These are phyloP conservation scores for Phytophthora kernoviae DNA, from an alignment of 352 stramenopile genomes.

Conservation along the genomic window DNA sequence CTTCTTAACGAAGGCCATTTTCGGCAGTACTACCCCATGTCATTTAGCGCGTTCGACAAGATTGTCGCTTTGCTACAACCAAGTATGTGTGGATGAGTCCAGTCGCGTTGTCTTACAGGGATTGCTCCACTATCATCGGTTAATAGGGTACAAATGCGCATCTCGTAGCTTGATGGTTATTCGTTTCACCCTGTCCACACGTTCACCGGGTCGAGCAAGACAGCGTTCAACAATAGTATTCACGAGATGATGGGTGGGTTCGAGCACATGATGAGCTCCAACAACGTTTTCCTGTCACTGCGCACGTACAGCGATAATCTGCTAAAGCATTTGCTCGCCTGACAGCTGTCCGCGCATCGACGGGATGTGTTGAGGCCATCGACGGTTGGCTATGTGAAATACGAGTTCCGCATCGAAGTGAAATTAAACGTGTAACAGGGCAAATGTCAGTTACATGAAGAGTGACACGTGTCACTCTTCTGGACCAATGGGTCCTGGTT, in stretches of 20 bases:
- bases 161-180: constrained; percentile 8
- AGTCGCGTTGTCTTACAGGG: background rate
- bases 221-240: constrained; percentile 2
- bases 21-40: constrained; percentile 8
- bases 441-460: no score
- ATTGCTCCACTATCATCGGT: background rate
- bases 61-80: background rate
- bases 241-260: constrained; percentile 8
- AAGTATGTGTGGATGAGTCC: constrained; percentile 1
- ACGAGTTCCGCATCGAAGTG: background rate
- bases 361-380: constrained; percentile 2
- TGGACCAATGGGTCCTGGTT: no score
- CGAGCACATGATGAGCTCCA: background rate
- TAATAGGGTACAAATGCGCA: constrained; percentile 5
- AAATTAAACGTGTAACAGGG: no score
- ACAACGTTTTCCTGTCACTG: background rate
- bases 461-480: no score
- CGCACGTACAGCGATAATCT: background rate
- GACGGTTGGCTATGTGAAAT: constrained; percentile 3
- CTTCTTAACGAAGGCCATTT: constrained; percentile 2
- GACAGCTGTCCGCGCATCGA: background rate
- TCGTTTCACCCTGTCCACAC: constrained; percentile 5
- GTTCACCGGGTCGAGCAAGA: background rate
- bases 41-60: background rate
- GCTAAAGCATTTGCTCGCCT: constrained; percentile 1